Conservation (phyloP, 257 asterid species). For the Solanum piurae region DNA sequence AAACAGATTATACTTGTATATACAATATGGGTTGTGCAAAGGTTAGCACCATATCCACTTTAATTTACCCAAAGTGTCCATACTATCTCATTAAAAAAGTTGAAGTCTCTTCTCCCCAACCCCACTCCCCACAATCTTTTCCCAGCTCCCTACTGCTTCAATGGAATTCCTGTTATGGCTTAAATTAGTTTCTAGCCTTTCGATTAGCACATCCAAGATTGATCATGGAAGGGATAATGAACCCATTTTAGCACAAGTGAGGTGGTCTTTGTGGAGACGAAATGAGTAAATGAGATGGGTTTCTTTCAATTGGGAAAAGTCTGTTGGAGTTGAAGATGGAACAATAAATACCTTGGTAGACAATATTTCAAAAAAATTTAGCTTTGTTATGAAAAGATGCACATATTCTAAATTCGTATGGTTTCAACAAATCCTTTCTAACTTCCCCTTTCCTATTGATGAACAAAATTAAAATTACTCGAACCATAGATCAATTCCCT, state of each 20-base stretch:
- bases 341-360: background rate
- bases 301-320: background rate
- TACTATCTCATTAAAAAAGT: background rate
- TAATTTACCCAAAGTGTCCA: background rate
- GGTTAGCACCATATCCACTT: background rate
- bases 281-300: background rate
- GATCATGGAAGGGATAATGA: background rate
- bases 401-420: background rate
- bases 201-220: background rate
- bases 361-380: background rate
- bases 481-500: background rate
- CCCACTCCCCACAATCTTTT: background rate
- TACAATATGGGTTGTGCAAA: background rate
- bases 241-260: background rate
- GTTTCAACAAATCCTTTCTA: background rate
- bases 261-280: background rate
- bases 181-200: background rate
- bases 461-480: background rate
- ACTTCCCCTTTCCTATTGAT: background rate
- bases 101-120: background rate
- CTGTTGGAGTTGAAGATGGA: background rate
- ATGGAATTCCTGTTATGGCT: background rate
- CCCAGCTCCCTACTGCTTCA: background rate
- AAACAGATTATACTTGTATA: background rate
- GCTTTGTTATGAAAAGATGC: background rate